Percentiles rank a stretch among this genome's conserved stretches.
These are phyloP conservation scores for Pseudogymnoascus sp. DNA, from an alignment of 2,329 filamentous ascomycete genomes.

Conservation along the genomic window DNA sequence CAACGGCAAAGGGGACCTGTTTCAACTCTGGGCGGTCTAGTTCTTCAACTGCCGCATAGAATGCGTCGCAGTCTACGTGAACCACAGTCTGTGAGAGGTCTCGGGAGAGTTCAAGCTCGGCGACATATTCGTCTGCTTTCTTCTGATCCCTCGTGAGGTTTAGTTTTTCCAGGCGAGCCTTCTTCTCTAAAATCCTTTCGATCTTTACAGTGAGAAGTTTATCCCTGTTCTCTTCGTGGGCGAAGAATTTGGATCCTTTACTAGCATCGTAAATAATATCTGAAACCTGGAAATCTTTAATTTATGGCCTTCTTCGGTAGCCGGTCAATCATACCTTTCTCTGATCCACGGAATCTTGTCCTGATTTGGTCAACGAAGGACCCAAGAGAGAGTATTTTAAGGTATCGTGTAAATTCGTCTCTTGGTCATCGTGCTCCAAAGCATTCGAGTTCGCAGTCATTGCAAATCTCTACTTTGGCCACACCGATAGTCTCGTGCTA, in stretches of 20 bases:
- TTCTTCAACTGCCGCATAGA: slow-evolving; percentile 90
- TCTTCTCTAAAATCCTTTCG: slow-evolving; percentile 65
- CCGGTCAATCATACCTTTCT: slow-evolving; percentile 48
- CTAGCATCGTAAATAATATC: slow-evolving; percentile 96
- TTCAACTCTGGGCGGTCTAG: slow-evolving; percentile 76
- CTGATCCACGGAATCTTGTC: slow-evolving; percentile 90
- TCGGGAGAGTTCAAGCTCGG: slow-evolving; percentile 66
- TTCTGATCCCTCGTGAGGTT: slow-evolving; percentile 67
- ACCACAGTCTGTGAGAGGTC: slow-evolving; percentile 80
- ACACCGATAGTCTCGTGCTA: not conserved
- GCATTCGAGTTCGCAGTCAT: not conserved
- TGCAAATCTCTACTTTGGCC: slow-evolving; percentile 1
- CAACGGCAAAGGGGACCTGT: slow-evolving; percentile 83
- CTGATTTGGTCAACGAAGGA: slow-evolving; percentile 86
- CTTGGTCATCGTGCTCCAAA: slow-evolving; percentile 4
- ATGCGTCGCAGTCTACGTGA: slow-evolving; percentile 94
- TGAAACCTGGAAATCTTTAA: slow-evolving; percentile 52
- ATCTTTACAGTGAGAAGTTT: slow-evolving; percentile 80
- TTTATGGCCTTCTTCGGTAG: not conserved
- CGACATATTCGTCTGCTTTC: slow-evolving; percentile 71
- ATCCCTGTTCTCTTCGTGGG: slow-evolving; percentile 77
- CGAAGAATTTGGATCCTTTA: slow-evolving; percentile 94
- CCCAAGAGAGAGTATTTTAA: slow-evolving; percentile 87
- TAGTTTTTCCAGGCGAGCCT: slow-evolving; percentile 63
- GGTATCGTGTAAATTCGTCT: slow-evolving; percentile 41